phyloP scores from a whole-genome alignment of 495 filamentous ascomycete species.

The Tuber umbilicatum region DNA sequence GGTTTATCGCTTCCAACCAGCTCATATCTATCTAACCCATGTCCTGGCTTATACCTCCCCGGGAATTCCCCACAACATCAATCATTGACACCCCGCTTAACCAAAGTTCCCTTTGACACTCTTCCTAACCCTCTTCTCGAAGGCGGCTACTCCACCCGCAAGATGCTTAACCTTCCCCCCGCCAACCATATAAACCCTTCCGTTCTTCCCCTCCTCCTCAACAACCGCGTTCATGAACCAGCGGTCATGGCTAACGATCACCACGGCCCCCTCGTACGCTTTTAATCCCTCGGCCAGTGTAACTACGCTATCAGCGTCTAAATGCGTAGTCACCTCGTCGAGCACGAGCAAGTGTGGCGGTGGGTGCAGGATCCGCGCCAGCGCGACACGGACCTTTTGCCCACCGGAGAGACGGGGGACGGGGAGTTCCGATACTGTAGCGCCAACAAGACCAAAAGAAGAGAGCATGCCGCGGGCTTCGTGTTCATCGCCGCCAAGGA shows the following conservation, averaged over 20 bases:
- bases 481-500: slow-evolving; percentile 57
- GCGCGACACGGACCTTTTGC: slow-evolving; percentile 68
- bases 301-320: slow-evolving; percentile 69
- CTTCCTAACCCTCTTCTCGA: slow-evolving; percentile 60
- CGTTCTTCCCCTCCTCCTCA: slow-evolving; percentile 55
- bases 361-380: slow-evolving; percentile 61
- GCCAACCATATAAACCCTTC: slow-evolving; percentile 53
- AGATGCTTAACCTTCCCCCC: slow-evolving; percentile 53
- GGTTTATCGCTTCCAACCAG: not conserved
- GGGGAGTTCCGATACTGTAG: slow-evolving; percentile 62
- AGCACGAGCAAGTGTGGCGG: slow-evolving; percentile 68
- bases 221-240: slow-evolving; percentile 65
- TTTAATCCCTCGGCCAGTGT: slow-evolving; percentile 60
- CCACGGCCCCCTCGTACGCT: slow-evolving; percentile 61
- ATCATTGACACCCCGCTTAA: not conserved
- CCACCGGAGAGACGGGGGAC: slow-evolving; percentile 64
- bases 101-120: slow-evolving; percentile 26
- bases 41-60: not conserved
- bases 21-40: not conserved
- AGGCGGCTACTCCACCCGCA: slow-evolving; percentile 55
- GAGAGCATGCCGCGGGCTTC: slow-evolving; percentile 57
- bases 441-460: slow-evolving; percentile 59
- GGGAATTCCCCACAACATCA: not conserved
- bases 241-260: slow-evolving; percentile 70
- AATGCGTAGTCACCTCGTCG: slow-evolving; percentile 79